Base-by-base conservation (phyloP, 495 filamentous ascomycete species). In the Neurospora cerealis region DNA sequence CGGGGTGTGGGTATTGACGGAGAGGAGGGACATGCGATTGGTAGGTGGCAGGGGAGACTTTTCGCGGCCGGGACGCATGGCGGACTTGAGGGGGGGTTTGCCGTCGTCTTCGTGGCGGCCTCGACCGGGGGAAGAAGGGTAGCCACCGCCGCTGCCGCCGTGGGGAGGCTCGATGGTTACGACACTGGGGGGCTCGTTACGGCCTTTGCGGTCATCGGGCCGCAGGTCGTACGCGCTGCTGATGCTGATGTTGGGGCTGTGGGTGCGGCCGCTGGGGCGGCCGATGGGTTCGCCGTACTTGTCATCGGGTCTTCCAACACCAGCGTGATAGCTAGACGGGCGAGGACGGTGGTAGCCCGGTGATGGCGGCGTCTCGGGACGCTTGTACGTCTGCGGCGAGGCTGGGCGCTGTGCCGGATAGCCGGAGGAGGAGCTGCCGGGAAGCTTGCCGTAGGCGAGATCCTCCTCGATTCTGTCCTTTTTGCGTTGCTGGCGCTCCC, bases 31-130 rank as follows among this genome's bases (percentile, higher is more conserved):
- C 82, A 83, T 88, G 78, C 78, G 87, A 42, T 70, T 79, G 70
- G 82, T 84, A 15, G 86, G 89, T 11, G 85, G 85, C 74, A 78
- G 82, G 11, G 85, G 82, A 3, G 83, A 88, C 69, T 77, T 80
- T 71, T 84, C 86, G 75, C 83, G 81, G 54, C 54, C 54, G 54
- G 54, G 54, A 74, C 78, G 80, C 77, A 81, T 80, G 74, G 80
- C 79, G 13, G 80, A 80, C 60, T 79, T 79, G 42, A 79, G 73
- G 13, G 76, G 77, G 13, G 69, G 37, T 7, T 74, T 32, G 62
- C 44, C 44, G 39, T 69, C 15, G 71, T 70, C 66, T n/a, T 71
- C 72, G 41, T 70, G 60, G 54, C 37, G 36, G 60, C 41, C 75
- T 62, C 54, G 54, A 17, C 54, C 69, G 46, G 72, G 70, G 37